Evolutionary conservation across 805 yeast genomes (phyloP).

Genomic region (Suhomyces faveliae): DNA sequence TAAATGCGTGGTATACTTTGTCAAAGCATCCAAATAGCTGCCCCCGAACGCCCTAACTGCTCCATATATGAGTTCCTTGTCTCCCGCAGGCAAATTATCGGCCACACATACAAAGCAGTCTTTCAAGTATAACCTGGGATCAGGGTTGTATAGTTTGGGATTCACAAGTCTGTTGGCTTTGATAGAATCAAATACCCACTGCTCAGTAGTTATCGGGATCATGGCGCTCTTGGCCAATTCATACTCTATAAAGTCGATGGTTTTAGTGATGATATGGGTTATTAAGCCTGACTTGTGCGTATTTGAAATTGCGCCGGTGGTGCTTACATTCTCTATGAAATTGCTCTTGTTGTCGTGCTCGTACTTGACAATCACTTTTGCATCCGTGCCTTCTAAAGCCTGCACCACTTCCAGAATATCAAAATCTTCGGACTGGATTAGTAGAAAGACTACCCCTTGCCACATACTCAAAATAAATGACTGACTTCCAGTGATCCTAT

Average conservation of each 20-base stretch:
- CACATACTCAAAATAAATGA: slow-evolving; percentile 16
- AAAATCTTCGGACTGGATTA: slow-evolving; percentile 19
- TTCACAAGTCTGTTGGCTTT: slow-evolving; percentile 43
- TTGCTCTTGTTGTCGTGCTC: slow-evolving; percentile 18
- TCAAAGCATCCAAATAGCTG: slow-evolving; percentile 57
- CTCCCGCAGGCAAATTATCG: slow-evolving; percentile 56
- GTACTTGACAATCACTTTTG: slow-evolving; percentile 19
- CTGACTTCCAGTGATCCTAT: too few relatives aligned
- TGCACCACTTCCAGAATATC: slow-evolving; percentile 9
- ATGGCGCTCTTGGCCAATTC: slow-evolving; percentile 46
- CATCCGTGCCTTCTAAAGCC: slow-evolving; percentile 21
- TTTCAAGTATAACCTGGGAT: slow-evolving; percentile 62
- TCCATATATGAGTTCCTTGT: slow-evolving; percentile 63
- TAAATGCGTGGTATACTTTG: slow-evolving; percentile 76
- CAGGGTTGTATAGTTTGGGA: slow-evolving; percentile 66
- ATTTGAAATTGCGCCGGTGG: not conserved
- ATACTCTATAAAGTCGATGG: slow-evolving; percentile 53
- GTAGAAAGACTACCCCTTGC: slow-evolving; percentile 18
- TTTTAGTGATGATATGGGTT: slow-evolving; percentile 53
- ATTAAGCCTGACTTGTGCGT: slow-evolving; percentile 11
- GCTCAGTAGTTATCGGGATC: slow-evolving; percentile 63
- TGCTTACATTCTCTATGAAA: slow-evolving; percentile 11
- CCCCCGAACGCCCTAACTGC: slow-evolving; percentile 81
- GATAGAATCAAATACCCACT: slow-evolving; percentile 58
- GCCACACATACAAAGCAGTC: slow-evolving; percentile 58